These are phyloP conservation scores for Claviceps digitariae DNA, from an alignment of 2,329 filamentous ascomycete species.

Conservation along the genomic window DNA sequence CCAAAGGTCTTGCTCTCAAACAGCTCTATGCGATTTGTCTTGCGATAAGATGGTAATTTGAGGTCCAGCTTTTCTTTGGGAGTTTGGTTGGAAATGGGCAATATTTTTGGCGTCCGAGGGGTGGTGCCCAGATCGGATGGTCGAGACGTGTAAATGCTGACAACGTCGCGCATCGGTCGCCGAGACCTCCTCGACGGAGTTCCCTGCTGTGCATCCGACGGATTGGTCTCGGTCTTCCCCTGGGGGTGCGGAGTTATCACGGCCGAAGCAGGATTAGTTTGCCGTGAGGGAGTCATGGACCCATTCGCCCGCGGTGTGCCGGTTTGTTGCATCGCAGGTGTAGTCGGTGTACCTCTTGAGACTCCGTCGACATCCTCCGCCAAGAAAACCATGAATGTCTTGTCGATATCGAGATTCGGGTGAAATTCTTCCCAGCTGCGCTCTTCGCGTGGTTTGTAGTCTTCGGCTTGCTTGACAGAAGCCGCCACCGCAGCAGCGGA, in stretches of 20 bases:
- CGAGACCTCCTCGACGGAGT: slow-evolving; percentile 24
- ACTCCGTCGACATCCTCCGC: slow-evolving; percentile 77
- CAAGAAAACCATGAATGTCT: slow-evolving; percentile 61
- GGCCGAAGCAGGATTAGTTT: slow-evolving; percentile 28
- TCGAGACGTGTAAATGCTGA: slow-evolving; percentile 39
- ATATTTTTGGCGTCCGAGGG: slow-evolving; percentile 48
- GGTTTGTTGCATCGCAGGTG: slow-evolving; percentile 19
- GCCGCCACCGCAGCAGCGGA: slow-evolving; percentile 83
- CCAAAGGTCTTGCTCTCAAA: slow-evolving; percentile 79
- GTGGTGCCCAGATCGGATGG: slow-evolving; percentile 28
- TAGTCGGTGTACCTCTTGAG: slow-evolving; percentile 25
- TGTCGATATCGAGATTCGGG: slow-evolving; percentile 82
- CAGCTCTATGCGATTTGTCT: slow-evolving; percentile 63
- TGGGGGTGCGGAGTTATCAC: slow-evolving; percentile 29
- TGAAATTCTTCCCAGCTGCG: slow-evolving; percentile 97
- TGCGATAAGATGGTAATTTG: slow-evolving; percentile 61
- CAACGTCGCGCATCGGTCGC: slow-evolving; percentile 36
- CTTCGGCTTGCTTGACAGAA: slow-evolving; percentile 79
- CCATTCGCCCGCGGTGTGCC: slow-evolving; percentile 22
- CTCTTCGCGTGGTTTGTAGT: slow-evolving; percentile 95
- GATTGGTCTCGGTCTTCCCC: slow-evolving; percentile 16
- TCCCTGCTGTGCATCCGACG: slow-evolving; percentile 16
- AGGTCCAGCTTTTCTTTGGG: slow-evolving; percentile 68
- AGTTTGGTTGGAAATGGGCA: slow-evolving; percentile 68
- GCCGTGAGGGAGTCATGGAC: slow-evolving; percentile 31